These are phyloP conservation scores for Hypholoma sublateritium DNA, from an alignment of 768 basidiomycete genomes.

Conservation along the genomic window DNA sequence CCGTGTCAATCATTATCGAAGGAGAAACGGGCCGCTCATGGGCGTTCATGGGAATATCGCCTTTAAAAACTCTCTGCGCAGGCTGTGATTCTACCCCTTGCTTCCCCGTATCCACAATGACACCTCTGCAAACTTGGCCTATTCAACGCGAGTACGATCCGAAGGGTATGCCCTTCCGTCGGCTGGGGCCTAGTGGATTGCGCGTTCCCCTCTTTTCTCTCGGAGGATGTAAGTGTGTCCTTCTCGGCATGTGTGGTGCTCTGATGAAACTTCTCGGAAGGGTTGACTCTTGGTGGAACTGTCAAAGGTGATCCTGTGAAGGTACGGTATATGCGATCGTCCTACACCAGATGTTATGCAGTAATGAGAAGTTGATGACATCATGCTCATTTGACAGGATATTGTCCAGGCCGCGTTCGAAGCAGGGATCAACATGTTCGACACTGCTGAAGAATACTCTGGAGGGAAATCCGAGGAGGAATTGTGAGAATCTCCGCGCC, in stretches of 20 bases:
- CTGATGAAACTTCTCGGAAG: constrained; percentile 11
- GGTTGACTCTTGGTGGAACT: constrained; percentile 61
- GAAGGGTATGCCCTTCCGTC: constrained; percentile 59
- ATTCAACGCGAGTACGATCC: constrained; percentile 38
- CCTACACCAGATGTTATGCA: not conserved
- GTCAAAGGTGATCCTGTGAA: constrained; percentile 70
- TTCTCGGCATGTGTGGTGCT: not conserved
- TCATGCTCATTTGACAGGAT: constrained; percentile 39
- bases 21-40: not conserved
- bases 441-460: constrained; percentile 64
- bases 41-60: too few species aligned
- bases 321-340: constrained; percentile 24
- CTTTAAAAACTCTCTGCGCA: too few species aligned
- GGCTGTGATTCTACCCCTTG: not conserved
- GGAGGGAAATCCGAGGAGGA: constrained; percentile 67
- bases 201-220: constrained; percentile 70
- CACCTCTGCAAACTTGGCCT: constrained; percentile 20
- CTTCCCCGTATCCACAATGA: constrained; percentile 1
- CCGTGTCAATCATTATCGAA: not conserved
- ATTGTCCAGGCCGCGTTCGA: constrained; percentile 75
- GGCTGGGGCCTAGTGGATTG: constrained; percentile 63
- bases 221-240: constrained; percentile 53
- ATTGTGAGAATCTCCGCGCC: constrained; percentile 43
- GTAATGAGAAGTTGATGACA: not conserved
- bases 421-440: constrained; percentile 70